phyloP scores from a whole-genome alignment of 1,284 basidiomycete genomes.

The Wallemia ichthyophaga region DNA sequence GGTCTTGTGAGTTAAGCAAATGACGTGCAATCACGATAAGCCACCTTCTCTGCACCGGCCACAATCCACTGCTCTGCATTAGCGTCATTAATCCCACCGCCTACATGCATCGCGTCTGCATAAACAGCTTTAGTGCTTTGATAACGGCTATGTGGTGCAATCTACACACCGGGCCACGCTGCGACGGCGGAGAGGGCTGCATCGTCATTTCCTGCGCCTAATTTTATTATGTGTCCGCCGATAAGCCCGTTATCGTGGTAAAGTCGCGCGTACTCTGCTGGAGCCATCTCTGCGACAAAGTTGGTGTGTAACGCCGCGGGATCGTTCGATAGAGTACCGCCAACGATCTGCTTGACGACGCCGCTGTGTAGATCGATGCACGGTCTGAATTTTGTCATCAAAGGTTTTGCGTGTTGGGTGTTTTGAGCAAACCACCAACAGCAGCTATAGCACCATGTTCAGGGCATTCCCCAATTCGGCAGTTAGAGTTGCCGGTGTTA shows the following conservation, averaged over 20 bases:
- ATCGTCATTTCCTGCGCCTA: slow-evolving; percentile 58
- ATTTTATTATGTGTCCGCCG: slow-evolving; percentile 89
- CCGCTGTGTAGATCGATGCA: slow-evolving; percentile 93
- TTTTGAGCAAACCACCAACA: too few species aligned
- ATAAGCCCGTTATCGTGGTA: slow-evolving; percentile 37
- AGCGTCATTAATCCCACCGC: slow-evolving; percentile 57
- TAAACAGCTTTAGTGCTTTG: too few species aligned
- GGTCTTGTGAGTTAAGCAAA: not conserved
- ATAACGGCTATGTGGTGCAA: too few species aligned
- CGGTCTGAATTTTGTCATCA: slow-evolving; percentile 43
- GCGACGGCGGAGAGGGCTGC: slow-evolving; percentile 52
- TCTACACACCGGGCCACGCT: slow-evolving; percentile 65
- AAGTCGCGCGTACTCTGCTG: slow-evolving; percentile 48
- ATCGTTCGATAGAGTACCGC: slow-evolving; percentile 44
- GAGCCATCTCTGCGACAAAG: slow-evolving; percentile 66
- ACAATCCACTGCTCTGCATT: slow-evolving; percentile 69
- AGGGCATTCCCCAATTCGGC: too few species aligned
- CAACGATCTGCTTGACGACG: slow-evolving; percentile 92
- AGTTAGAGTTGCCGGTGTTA: too few species aligned
- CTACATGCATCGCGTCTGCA: slow-evolving; percentile 50
- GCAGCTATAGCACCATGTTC: too few species aligned
- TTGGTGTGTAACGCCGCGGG: slow-evolving; percentile 50
- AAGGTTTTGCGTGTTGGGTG: too few species aligned
- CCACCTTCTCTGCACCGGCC: slow-evolving; percentile 73
- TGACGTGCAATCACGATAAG: too few species aligned